Evolutionary conservation across 2,329 filamentous ascomycete genomes (phyloP).

Genomic region (Grosmannia penicillata): DNA sequence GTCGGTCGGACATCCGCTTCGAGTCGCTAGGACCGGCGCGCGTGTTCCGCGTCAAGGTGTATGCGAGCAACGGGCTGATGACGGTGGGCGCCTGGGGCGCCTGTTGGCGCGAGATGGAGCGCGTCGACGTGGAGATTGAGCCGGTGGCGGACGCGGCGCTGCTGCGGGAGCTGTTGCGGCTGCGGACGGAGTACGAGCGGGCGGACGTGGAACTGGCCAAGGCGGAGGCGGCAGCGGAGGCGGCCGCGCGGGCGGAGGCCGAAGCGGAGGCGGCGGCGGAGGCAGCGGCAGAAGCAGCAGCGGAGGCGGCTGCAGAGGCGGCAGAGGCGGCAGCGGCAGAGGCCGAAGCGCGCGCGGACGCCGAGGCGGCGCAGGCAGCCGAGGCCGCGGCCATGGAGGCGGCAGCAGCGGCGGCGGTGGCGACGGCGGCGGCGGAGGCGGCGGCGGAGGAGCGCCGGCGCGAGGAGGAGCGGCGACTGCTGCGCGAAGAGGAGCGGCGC

Average conservation of each 20-base stretch:
- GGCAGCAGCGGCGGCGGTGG: no score
- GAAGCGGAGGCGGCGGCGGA: conserved; percentile 14
- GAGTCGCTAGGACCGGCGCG: conserved; percentile 37
- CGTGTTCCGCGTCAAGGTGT: conserved; percentile 71
- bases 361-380: no score
- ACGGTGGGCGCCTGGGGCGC: conserved; percentile 80
- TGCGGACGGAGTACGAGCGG: conserved; percentile 24
- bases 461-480: no score
- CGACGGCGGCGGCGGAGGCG: no score
- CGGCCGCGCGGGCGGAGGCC: conserved; percentile 19
- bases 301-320: conserved; percentile 18
- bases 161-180: conserved; percentile 37
- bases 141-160: conserved; percentile 44
- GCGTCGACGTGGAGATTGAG: conserved; percentile 87
- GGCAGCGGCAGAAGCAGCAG: conserved; percentile 16
- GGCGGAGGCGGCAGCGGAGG: conserved; percentile 18
- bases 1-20: conserved; percentile 37
- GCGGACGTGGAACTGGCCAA: no score
- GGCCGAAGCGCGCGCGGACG: neutral
- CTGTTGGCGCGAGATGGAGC: conserved; percentile 95
- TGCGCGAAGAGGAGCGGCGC: no score
- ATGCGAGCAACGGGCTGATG: conserved; percentile 91
- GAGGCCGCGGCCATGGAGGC: no score
- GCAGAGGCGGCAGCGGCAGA: conserved; percentile 10
- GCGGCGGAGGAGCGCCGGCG: no score